Conservation (phyloP, 1,284 basidiomycete genomes). For the Cryptococcus maquisensis region DNA sequence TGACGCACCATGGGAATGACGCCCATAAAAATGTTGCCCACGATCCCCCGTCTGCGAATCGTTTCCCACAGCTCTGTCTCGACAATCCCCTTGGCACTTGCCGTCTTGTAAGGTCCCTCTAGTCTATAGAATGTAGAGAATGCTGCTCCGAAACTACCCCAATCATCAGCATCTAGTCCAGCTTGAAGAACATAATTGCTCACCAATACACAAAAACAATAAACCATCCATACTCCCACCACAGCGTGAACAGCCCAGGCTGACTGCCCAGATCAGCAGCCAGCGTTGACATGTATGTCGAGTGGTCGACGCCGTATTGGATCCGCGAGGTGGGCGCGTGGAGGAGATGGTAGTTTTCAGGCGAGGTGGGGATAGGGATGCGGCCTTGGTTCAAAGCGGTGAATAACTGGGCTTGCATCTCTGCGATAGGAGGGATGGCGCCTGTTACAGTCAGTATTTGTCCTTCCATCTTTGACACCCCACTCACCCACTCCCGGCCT, state of each 20-base stretch:
- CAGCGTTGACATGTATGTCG: constrained; percentile 58
- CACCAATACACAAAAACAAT: constrained; percentile 59
- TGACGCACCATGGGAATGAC: constrained; percentile 54
- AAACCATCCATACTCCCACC: constrained; percentile 55
- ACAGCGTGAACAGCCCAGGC: constrained; percentile 55
- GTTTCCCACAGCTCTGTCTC: constrained; percentile 64
- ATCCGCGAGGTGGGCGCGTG: constrained; percentile 57
- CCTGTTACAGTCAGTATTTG: constrained; percentile 36
- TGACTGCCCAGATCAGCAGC: constrained; percentile 61
- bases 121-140: constrained; percentile 63
- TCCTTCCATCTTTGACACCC: not conserved
- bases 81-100: constrained; percentile 51
- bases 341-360: constrained; percentile 59
- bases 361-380: constrained; percentile 52
- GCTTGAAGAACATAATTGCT: constrained; percentile 18
- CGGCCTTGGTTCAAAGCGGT: constrained; percentile 54
- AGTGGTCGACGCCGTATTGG: constrained; percentile 56
- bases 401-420: constrained; percentile 64
- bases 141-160: constrained; percentile 56
- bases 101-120: constrained; percentile 55
- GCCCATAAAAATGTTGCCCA: constrained; percentile 63
- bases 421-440: constrained; percentile 64
- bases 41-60: constrained; percentile 56
- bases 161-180: not conserved
- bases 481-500: constrained; percentile 48